Evolutionary conservation across 2,329 filamentous ascomycete genomes (phyloP).

Genomic region (Drechslerella coelobrocha): DNA sequence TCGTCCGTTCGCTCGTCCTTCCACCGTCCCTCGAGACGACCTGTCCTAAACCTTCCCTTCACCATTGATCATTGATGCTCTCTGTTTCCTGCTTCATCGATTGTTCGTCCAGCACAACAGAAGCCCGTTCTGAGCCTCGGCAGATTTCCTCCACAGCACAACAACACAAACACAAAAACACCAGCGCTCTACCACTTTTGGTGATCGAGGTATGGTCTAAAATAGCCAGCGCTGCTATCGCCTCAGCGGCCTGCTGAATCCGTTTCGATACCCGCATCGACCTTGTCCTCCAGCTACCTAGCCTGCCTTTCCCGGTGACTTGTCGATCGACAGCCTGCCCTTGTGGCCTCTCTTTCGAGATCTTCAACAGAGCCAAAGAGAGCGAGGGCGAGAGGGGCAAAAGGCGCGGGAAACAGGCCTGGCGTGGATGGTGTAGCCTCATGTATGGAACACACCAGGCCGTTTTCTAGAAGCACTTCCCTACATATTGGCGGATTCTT

Average conservation of each 20-base stretch:
- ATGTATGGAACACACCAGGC: slow-evolving; percentile 50
- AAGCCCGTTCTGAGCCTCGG: neutral
- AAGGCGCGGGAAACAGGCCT: slow-evolving; percentile 8
- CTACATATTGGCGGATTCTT: slow-evolving; percentile 36
- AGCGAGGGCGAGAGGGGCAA: slow-evolving; percentile 5
- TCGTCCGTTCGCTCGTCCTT: slow-evolving; percentile 13
- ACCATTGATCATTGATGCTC: slow-evolving; percentile 8
- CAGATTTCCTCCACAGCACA: neutral
- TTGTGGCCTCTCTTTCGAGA: neutral
- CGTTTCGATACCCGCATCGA: neutral
- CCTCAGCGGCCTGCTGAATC: too few species aligned
- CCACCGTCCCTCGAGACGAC: slow-evolving; percentile 5
- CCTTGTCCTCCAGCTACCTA: neutral
- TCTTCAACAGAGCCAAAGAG: slow-evolving; percentile 11
- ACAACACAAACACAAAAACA: neutral
- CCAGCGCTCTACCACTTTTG: too few species aligned
- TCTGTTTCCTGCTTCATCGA: neutral
- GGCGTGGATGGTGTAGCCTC: slow-evolving; percentile 34
- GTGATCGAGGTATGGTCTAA: too few species aligned
- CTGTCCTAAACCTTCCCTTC: neutral
- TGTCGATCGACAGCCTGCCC: neutral
- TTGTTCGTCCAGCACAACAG: neutral
- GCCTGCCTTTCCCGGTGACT: too few species aligned
- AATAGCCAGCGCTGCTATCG: too few species aligned
- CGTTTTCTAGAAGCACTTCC: slow-evolving; percentile 39